Base-by-base conservation (phyloP, 768 basidiomycete genomes). In the Pisolithus marmoratus region DNA sequence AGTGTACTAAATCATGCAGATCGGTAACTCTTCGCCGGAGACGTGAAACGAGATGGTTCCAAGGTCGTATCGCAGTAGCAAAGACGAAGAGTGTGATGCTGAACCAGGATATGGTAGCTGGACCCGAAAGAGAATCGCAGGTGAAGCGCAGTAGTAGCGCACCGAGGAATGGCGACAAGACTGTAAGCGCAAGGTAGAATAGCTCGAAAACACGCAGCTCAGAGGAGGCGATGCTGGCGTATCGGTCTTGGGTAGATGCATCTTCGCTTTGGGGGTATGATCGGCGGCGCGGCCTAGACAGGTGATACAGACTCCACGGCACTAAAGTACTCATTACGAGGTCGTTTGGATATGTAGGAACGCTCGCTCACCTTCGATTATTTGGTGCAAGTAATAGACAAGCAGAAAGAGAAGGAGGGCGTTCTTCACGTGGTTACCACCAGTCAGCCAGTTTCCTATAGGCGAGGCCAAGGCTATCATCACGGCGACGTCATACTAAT, bases 91-190 rank as follows among this genome's bases (percentile, higher is more conserved):
- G 74, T 2, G 80, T 77, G 1, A 82, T 82, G 62, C 80, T 86
- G 70, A 92, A 92, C 87, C 87, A 91, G 2, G 89, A 87, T n/a
- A 89, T 74, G 8, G 79, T 67, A 37, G 83, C n/a, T n/a, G n/a
- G n/a, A n/a, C 83, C 84, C 1, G 80, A 71, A 40, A 86, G 66
- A 3, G 78, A 67, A 3, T 71, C 61, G 22, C 82, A 76, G 23
- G 82, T 76, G 47, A 76, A 76, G 26, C 83, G 85, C 24, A 92
- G 76, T 37, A 91, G 76, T 1, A 71, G 51, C 2, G 84, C 85
- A 5, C 90, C 90, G 29, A 83, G 54, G 54, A 89, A 74, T 6
- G 90, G 90, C 0, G 88, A 82, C 26, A 82, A 23, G 41, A 83
- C 65, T 17, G 85, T 77, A 26, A 87, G 65, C 15, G 66, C 54